Percentiles rank a stretch among this genome's conserved stretches.
Evolutionary conservation across 1,139 yeast species (phyloP).

Genomic region (Geotrichum australiense): DNA sequence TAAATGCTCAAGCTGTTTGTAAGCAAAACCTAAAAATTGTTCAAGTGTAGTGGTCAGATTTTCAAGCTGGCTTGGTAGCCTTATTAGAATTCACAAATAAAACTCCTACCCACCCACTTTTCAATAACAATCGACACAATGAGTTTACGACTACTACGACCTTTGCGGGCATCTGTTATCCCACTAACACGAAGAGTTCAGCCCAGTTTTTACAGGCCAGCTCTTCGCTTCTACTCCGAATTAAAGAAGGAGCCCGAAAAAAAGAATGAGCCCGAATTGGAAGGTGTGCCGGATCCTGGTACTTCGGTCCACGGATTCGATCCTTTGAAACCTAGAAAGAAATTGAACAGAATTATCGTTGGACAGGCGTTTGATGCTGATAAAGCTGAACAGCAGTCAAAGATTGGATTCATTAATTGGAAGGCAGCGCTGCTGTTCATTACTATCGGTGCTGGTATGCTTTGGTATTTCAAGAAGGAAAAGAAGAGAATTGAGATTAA

Average conservation of each 20-base stretch:
- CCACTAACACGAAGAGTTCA: too few species aligned
- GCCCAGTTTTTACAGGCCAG: too few species aligned
- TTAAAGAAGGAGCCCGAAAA: too few species aligned
- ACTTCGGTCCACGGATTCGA: slow-evolving; percentile 28
- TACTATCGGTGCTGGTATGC: slow-evolving; percentile 61
- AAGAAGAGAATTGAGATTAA: slow-evolving; percentile 67
- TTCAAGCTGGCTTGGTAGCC: too few species aligned
- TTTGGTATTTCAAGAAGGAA: slow-evolving; percentile 63
- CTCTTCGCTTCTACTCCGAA: slow-evolving; percentile 1
- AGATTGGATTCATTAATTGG: slow-evolving; percentile 78
- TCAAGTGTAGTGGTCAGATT: too few species aligned
- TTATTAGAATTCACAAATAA: too few species aligned
- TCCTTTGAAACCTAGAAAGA: slow-evolving; percentile 36
- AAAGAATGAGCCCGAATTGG: slow-evolving; percentile 3
- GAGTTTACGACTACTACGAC: too few species aligned
- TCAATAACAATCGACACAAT: too few species aligned
- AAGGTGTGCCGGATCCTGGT: slow-evolving; percentile 22
- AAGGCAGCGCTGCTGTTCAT: slow-evolving; percentile 65
- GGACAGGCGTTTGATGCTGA: slow-evolving; percentile 36
- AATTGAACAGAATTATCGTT: slow-evolving; percentile 48
- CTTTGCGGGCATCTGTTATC: too few species aligned
- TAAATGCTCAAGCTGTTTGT: too few species aligned
- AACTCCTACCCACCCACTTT: too few species aligned
- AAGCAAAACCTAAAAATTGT: too few species aligned
- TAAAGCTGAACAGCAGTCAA: slow-evolving; percentile 32